Percentiles rank a stretch among this genome's conserved stretches.
Evolutionary conservation across 2,329 filamentous ascomycete species (phyloP).

Genomic region (Drechslera avenae): DNA sequence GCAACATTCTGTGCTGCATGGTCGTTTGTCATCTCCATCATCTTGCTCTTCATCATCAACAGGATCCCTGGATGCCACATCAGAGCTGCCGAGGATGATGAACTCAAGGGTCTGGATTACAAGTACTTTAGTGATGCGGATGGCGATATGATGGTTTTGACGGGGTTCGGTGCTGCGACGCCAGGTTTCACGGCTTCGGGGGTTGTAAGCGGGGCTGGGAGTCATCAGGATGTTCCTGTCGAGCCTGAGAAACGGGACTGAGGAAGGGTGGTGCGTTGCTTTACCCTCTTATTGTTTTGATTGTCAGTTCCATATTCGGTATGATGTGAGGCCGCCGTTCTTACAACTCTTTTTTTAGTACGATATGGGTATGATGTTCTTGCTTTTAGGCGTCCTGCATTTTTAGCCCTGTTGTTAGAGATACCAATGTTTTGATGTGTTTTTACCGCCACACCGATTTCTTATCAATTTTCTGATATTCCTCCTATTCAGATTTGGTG

Average conservation of each 20-base stretch:
- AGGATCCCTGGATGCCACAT: constrained; percentile 63
- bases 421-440: too few species aligned
- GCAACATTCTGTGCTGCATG: constrained; percentile 61
- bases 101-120: constrained; percentile 59
- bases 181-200: constrained; percentile 15
- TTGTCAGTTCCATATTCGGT: too few species aligned
- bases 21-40: constrained; percentile 59
- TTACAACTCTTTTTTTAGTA: not conserved
- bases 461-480: too few species aligned
- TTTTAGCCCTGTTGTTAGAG: too few species aligned
- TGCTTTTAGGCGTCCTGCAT: too few species aligned
- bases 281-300: not conserved
- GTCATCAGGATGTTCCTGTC: constrained; percentile 29
- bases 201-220: constrained; percentile 19
- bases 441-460: too few species aligned
- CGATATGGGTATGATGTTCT: too few species aligned
- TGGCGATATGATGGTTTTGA: constrained; percentile 28
- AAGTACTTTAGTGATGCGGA: constrained; percentile 54
- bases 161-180: constrained; percentile 23
- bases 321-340: too few species aligned
- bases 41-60: constrained; percentile 62
- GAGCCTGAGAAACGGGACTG: constrained; percentile 28
- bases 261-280: not conserved
- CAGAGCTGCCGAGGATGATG: constrained; percentile 60
- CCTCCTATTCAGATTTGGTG: too few species aligned